Evolutionary conservation across 345 rosid genomes (phyloP), one percentile per base, ranked within the genome.

Genomic region (Orychophragmus violaceus): DNA sequence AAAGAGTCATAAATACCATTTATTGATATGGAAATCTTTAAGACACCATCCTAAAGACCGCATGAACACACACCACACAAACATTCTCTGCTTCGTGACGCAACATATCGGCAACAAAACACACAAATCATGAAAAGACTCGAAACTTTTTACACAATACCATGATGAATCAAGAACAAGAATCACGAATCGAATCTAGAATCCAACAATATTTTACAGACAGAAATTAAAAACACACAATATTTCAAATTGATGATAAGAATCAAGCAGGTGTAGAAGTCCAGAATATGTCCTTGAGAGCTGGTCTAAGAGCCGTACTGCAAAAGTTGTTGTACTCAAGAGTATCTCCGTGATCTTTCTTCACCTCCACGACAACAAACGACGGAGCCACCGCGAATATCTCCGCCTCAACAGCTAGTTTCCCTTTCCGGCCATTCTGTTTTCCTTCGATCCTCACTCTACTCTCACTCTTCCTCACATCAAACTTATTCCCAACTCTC

Each of bases 241-340:
- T 22, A 30, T 19, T 2, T 32, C 33, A 64, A 8, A 33, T 17
- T 14, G 32, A 33, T 29, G 17, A 4, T 7, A 19, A 19, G 5
- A 23, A 10, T 84, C 78, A 86, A 46, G 77, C 88, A 27, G 82
- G 68, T 0, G 86, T 76, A 2, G 87, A 73, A 52, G 80, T 92
- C 96, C 98, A 90, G 18, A 90, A 69, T 9, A 93, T 88, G 80
- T 90, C 97, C 42, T 89, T 89, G 2, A 93, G 89, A 29, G 96
- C 94, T 64, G 98, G 98, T 77, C 95, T 81, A 23, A 90, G 84
- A 68, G 87, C 88, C 50, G 89, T 77, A 64, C 77, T 83, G 74
- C 97, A 93, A 80, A 93, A 93, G 75, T 84, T 88, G 44, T 93
- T 90, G 46, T 87, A 93, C 76, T 93, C 98, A 9, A 90, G 66